Evolutionary conservation across 1,284 basidiomycete species (phyloP).

Genomic region (Ceratobasidium sp.): DNA sequence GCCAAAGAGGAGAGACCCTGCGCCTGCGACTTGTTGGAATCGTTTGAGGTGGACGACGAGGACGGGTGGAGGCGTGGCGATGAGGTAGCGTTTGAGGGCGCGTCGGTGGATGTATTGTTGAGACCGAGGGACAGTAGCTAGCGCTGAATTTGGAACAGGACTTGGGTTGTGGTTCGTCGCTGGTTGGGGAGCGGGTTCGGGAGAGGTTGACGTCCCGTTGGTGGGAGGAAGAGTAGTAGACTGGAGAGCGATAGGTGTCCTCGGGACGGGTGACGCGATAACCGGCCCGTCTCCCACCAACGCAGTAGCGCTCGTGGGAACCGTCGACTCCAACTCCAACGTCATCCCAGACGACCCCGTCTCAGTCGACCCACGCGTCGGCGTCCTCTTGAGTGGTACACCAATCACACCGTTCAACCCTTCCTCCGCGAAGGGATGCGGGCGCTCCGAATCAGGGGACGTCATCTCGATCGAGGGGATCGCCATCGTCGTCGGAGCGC

Average conservation of each 20-base stretch:
- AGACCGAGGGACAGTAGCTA: constrained; percentile 56
- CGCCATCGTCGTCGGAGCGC: neutral
- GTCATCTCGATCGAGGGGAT: constrained; percentile 43
- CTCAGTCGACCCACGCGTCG: constrained; percentile 11
- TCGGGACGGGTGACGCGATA: constrained; percentile 28
- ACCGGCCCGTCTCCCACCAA: neutral
- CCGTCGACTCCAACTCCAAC: neutral
- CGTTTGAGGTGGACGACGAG: constrained; percentile 94
- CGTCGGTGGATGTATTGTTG: constrained; percentile 81
- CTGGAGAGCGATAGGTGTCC: constrained; percentile 42
- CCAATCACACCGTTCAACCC: too few species aligned
- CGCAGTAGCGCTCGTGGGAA: neutral
- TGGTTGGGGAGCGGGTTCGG: too few species aligned
- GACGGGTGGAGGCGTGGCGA: constrained; percentile 86
- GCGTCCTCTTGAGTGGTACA: neutral
- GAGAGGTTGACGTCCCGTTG: too few species aligned
- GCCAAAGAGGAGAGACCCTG: constrained; percentile 62
- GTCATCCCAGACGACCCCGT: constrained; percentile 4
- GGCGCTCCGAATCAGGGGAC: constrained; percentile 36
- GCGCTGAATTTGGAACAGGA: neutral
- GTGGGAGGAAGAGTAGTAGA: constrained; percentile 47
- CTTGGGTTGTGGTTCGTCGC: too few species aligned
- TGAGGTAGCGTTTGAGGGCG: constrained; percentile 94
- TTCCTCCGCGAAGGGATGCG: constrained; percentile 23
- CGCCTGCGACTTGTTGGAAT: constrained; percentile 81